Evolutionary conservation across 805 yeast species (phyloP), one percentile per base, ranked within the genome.

Genomic region (Tetrapisispora fleetii): DNA sequence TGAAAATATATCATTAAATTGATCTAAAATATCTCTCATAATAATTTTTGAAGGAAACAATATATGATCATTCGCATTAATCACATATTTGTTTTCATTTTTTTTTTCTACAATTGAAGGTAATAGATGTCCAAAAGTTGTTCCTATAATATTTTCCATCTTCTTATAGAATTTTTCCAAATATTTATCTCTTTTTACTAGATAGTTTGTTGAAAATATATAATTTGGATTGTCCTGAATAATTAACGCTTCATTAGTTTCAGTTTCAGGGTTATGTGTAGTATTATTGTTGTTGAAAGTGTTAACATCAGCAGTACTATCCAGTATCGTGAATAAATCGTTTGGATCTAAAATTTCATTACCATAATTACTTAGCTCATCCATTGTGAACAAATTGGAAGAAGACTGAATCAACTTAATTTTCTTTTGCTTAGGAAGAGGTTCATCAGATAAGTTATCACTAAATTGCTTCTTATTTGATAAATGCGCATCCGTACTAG

Each of bases 131-230:
- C 18, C 16, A 48, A 58, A 59, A 9, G 51, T 51, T 9, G 49
- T 40, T 5, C 46, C 48, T 1, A 53, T 48, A 3, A 57, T 46
- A 27, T 44, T 46, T 32, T 52, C 45, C 4, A 59, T 41, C n/a
- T 49, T 49, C 37, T 51, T 49, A 32, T 53, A 54, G 27, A 60
- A 61, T 9, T 50, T 49, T 17, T 52, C 53, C n/a, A 62, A 48
- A 35, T 43, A 60, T 18, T 50, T 52, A 48, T 62, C 67, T 30
- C 61, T 56, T 22, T 55, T 49, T 19, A 55, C 50, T 28, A 62
- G 40, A 35, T 52, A 58, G 27, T 54, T 52, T 22, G 47, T 47
- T 18, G 56, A 49, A 41, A 59, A 62, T 1, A 61, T 48, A 30
- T 14, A 19, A 39, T 47, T 47, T 22, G 42, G 45, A 13, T 17